A percentile compares a stretch with the other conserved stretches of the same genome.
phyloP scores from a whole-genome alignment of 2,329 filamentous ascomycete species.

The Fusarium beomiforme region DNA sequence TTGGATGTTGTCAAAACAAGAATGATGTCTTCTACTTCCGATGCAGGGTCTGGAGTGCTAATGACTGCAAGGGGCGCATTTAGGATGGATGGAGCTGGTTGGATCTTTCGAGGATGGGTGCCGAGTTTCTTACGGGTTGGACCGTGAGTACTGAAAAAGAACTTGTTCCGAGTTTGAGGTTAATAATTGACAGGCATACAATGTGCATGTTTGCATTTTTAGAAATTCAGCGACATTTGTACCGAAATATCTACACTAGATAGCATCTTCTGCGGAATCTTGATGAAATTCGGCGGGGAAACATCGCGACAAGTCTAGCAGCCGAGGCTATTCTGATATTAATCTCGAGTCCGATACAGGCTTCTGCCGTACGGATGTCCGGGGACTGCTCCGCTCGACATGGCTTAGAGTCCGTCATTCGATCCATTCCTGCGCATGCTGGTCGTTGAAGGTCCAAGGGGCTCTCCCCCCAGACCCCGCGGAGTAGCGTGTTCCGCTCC shows the following conservation, averaged over 20 bases:
- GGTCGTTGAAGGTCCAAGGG: not conserved
- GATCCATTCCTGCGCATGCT: fast-evolving
- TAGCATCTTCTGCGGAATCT: too few species aligned
- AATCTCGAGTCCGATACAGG: too few species aligned
- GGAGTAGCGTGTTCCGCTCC: not conserved
- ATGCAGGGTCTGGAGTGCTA: not conserved
- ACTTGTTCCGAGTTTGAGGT: not conserved
- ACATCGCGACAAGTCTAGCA: too few species aligned
- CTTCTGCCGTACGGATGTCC: too few species aligned
- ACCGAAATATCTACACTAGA: not conserved
- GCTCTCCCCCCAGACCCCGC: too few species aligned
- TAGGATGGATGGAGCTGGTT: not conserved
- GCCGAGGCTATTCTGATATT: too few species aligned
- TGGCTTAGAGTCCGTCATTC: fast-evolving
- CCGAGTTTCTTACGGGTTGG: not conserved
- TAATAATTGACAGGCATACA: not conserved
- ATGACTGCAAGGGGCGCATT: not conserved
- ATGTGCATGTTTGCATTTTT: not conserved
- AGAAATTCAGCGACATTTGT: not conserved
- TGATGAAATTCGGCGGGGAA: too few species aligned
- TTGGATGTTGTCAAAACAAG: not conserved
- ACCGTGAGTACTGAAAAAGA: not conserved
- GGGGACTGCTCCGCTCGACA: too few species aligned
- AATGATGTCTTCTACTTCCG: not conserved
- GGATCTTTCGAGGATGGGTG: not conserved